Conservation (phyloP, 164 flowering plant species). For the Sedum album region DNA sequence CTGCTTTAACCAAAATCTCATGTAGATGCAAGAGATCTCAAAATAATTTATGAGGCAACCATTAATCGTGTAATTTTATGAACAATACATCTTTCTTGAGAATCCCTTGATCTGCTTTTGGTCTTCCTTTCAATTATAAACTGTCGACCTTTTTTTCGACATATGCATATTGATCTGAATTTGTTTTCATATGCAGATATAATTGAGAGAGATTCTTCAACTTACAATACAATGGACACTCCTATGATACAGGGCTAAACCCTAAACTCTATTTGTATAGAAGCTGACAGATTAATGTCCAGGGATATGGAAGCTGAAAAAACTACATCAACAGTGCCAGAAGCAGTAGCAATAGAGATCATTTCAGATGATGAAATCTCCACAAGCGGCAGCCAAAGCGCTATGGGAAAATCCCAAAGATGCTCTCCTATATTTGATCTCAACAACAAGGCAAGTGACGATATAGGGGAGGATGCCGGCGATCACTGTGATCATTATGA, state of each 20-base stretch:
- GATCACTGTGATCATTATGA: neutral
- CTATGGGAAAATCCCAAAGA: neutral
- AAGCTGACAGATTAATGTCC: neutral
- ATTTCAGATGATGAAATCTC: neutral
- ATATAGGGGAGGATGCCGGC: neutral
- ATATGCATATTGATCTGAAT: neutral
- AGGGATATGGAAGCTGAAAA: neutral
- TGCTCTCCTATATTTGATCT: slow-evolving; percentile 10
- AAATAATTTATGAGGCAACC: neutral
- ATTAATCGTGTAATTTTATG: neutral
- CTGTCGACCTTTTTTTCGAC: neutral
- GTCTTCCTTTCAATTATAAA: neutral
- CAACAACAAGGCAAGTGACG: slow-evolving; percentile 10
- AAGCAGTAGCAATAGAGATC: neutral
- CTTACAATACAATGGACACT: neutral
- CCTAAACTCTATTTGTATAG: neutral
- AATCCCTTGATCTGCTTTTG: neutral
- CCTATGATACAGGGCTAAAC: neutral
- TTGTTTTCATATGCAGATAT: neutral
- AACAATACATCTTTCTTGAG: neutral
- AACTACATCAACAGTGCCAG: neutral
- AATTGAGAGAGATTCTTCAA: neutral
- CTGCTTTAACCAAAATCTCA: too few relatives aligned
- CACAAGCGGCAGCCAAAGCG: neutral
- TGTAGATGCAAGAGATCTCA: too few relatives aligned